Evolutionary conservation across 164 flowering plant genomes (phyloP), one percentile per base, ranked within the genome.

Genomic region (Dillenia turbinata): DNA sequence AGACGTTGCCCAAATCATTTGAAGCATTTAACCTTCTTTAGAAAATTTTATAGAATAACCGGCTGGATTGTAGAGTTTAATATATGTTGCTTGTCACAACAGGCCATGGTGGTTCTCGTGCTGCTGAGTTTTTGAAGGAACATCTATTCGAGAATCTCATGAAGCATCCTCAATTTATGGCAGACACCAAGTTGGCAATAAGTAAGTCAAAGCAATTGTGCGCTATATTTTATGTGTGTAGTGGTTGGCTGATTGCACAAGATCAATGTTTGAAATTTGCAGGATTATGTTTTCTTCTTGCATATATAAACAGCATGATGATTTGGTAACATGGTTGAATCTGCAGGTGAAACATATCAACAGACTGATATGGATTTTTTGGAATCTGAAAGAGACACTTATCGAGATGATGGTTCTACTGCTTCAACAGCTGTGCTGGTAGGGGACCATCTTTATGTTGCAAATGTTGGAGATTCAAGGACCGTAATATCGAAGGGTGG

Each of bases 41-140:
- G 6, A 6, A 33, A 33, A 33, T 33, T 33, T 33, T 33, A 33
- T 33, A 6, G 40, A 33, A 33, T 33, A 33, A 33, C 40, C 6
- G 7, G 40, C 40, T 33, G 17, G 61, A 44, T 13, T 64, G 47
- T 17, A 52, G 9, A 12, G 45, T 40, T 26, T 71, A 54, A 57
- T 24, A 11, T 40, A 6, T 44, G 55, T 59, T 40, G 47, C 49
- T 10, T 67, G 40, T 64, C 57, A 10, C 59, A 57, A 19, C 80
- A 92, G 99, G 99, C 66, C 99, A 94, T 77, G 99, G 99, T 66
- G 99, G 99, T 74, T 84, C 96, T n/a, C 96, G 92, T 53, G 97
- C 97, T 62, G 93, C 97, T 40, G 96, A 91, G 73, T 94, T 70
- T 79, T 72, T 94, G 74, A 91, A 88, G 82, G 83, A 85, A 47